Percentiles rank a stretch among this genome's conserved stretches.
Evolutionary conservation across 2,329 filamentous ascomycete genomes (phyloP).

Genomic region (Lachnellula willkommii): DNA sequence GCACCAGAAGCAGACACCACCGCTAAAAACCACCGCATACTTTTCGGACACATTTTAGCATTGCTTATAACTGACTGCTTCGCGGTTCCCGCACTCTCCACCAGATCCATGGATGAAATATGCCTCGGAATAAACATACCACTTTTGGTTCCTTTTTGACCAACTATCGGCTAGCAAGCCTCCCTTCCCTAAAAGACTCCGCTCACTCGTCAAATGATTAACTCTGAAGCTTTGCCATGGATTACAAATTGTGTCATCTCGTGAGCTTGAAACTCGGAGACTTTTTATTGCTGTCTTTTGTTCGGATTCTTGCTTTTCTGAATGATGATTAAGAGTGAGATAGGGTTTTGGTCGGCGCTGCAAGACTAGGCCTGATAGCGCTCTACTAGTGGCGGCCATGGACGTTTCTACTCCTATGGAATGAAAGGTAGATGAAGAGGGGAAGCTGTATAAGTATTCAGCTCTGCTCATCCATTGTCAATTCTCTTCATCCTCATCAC

Average conservation of each 20-base stretch:
- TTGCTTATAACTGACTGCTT: constrained; percentile 10
- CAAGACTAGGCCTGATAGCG: background rate
- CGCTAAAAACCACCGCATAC: background rate
- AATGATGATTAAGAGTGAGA: too few species aligned
- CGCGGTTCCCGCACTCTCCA: too few species aligned
- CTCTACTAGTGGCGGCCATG: background rate
- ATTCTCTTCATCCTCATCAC: background rate
- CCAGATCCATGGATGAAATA: too few species aligned
- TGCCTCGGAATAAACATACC: too few species aligned
- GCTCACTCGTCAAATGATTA: too few species aligned
- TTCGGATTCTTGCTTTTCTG: too few species aligned
- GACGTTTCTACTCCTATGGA: background rate
- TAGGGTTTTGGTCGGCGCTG: too few species aligned
- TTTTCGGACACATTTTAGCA: constrained; percentile 7
- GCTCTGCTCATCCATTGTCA: background rate
- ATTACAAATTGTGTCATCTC: background rate
- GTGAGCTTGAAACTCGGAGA: background rate
- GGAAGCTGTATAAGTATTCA: background rate
- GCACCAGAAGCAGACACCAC: background rate
- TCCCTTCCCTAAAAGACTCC: too few species aligned
- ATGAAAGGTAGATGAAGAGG: background rate
- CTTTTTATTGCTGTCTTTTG: background rate
- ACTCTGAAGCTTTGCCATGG: too few species aligned
- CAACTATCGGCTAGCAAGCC: too few species aligned
- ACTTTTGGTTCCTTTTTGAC: too few species aligned